These are phyloP conservation scores for Musa itinerans DNA, from an alignment of 176 grass and related monocot species.

Conservation along the genomic window DNA sequence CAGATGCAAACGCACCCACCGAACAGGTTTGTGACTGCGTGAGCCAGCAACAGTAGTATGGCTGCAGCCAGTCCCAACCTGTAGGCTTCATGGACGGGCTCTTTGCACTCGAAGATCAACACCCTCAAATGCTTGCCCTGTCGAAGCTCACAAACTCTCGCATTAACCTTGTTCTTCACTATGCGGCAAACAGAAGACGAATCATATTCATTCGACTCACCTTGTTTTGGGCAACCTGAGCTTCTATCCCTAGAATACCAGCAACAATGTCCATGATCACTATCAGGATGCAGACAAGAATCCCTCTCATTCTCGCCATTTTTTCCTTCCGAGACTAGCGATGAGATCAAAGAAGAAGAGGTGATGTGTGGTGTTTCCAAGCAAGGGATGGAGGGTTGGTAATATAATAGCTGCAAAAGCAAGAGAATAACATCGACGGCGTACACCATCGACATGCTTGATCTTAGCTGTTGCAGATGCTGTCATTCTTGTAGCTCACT, in stretches of 20 bases:
- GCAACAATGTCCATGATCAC: constrained; percentile 74
- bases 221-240: constrained; percentile 80
- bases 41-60: constrained; percentile 54
- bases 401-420: not conserved
- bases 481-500: constrained; percentile 6
- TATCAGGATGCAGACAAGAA: constrained; percentile 62
- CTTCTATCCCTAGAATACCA: constrained; percentile 81
- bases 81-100: constrained; percentile 64
- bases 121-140: constrained; percentile 55
- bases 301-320: constrained; percentile 34
- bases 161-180: too few relatives aligned
- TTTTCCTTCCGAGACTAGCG: constrained; percentile 17
- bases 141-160: too few relatives aligned
- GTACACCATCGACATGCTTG: not conserved
- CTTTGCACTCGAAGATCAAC: constrained; percentile 80
- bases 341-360: not conserved
- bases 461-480: constrained; percentile 69
- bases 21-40: constrained; percentile 59
- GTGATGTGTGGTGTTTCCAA: too few relatives aligned
- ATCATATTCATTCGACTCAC: constrained; percentile 12
- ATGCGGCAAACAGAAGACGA: too few relatives aligned
- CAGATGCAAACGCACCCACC: constrained; percentile 77
- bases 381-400: too few relatives aligned
- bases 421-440: not conserved
- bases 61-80: constrained; percentile 71